phyloP scores from a whole-genome alignment of 768 basidiomycete genomes.

The Melanogaster broomeanus region DNA sequence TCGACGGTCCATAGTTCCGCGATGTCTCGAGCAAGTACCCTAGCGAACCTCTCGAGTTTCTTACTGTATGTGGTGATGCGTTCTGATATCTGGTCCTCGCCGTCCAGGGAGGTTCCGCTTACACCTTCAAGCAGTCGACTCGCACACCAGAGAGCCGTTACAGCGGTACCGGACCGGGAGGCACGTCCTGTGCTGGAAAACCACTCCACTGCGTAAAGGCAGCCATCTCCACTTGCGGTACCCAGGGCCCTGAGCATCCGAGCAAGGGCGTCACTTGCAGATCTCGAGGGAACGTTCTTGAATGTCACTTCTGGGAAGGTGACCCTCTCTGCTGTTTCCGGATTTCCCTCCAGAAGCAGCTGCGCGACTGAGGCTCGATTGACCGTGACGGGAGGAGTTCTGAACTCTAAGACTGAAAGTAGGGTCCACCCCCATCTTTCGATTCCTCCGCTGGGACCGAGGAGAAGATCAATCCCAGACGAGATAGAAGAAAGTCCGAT shows the following conservation, averaged over 20 bases:
- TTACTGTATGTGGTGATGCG: constrained; percentile 35
- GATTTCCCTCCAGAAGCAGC: constrained; percentile 55
- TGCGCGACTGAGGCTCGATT: constrained; percentile 51
- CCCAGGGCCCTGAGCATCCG: constrained; percentile 78
- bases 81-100: constrained; percentile 7
- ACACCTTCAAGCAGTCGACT: constrained; percentile 76
- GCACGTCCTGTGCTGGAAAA: constrained; percentile 57
- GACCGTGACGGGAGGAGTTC: constrained; percentile 49
- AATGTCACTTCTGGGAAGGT: constrained; percentile 64
- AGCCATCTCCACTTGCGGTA: constrained; percentile 62
- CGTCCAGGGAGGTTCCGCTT: constrained; percentile 46
- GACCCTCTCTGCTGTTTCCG: constrained; percentile 34
- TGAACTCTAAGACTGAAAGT: constrained; percentile 78
- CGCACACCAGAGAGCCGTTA: constrained; percentile 85
- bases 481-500: constrained; percentile 46
- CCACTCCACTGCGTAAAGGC: constrained; percentile 83
- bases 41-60: constrained; percentile 62
- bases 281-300: constrained; percentile 52
- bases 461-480: constrained; percentile 55
- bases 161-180: constrained; percentile 46
- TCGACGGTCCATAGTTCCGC: constrained; percentile 71
- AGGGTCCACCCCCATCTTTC: constrained; percentile 93
- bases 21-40: constrained; percentile 61
- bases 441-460: constrained; percentile 82
- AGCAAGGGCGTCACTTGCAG: constrained; percentile 56